phyloP scores from a whole-genome alignment of 805 yeast genomes.

The Alloascoidea hylecoeti region DNA sequence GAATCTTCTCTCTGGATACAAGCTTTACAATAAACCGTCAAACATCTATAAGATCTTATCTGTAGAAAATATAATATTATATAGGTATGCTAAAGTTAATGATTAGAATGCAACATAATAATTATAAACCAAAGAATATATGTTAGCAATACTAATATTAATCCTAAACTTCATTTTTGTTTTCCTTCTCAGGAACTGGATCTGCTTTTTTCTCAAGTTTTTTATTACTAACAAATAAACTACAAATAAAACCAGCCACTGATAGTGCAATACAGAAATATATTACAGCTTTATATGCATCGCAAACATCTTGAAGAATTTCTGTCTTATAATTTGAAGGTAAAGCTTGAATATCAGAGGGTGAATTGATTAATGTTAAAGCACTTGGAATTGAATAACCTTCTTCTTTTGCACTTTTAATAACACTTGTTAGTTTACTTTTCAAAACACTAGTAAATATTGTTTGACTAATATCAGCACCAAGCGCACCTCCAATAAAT shows the following conservation, averaged over 20 bases:
- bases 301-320: conserved; percentile 8
- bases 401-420: conserved; percentile 5
- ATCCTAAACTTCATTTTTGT: no score
- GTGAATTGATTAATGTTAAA: conserved; percentile 7
- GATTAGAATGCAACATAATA: no score
- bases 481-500: conserved; percentile 30
- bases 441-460: conserved; percentile 20
- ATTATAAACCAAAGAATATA: no score
- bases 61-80: no score
- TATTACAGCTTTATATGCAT: conserved; percentile 8
- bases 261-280: conserved; percentile 8
- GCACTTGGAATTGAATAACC: conserved; percentile 7
- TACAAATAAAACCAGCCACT: conserved; percentile 5
- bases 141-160: no score
- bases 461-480: conserved; percentile 27
- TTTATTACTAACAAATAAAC: conserved; percentile 9
- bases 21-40: no score
- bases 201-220: conserved; percentile 4
- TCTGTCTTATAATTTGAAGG: conserved; percentile 3
- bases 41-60: no score
- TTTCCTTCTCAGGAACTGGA: no score
- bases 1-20: no score
- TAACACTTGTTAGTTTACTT: conserved; percentile 4
- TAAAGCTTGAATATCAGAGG: conserved; percentile 7
- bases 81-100: no score